Conservation (phyloP, 1,284 basidiomycete genomes). For the Ganoderma multipileum region DNA sequence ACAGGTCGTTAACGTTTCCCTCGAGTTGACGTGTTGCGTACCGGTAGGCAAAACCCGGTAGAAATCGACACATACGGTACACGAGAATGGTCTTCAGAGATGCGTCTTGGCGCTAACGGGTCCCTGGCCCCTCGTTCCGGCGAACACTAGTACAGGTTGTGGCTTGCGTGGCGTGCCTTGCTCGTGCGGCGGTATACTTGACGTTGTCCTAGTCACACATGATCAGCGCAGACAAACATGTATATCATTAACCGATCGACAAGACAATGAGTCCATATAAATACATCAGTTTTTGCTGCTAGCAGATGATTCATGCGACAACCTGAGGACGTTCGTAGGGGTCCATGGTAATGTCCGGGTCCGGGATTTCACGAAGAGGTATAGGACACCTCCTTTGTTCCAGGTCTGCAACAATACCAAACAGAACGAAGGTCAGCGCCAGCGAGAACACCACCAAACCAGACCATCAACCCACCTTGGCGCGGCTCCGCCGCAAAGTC, state of each 20-base stretch:
- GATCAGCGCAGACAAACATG: neutral
- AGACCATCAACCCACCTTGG: constrained; percentile 11
- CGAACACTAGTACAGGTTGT: neutral
- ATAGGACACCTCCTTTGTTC: constrained; percentile 5
- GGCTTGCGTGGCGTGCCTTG: neutral
- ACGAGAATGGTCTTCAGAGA: neutral
- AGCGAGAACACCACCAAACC: neutral
- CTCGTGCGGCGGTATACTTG: neutral
- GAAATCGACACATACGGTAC: neutral
- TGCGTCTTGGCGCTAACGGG: neutral
- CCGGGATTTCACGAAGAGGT: constrained; percentile 4
- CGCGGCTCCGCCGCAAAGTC: constrained; percentile 47
- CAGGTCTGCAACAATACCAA: neutral
- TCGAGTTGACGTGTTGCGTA: too few species aligned
- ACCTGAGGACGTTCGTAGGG: neutral
- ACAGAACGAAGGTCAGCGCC: neutral
- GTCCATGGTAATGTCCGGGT: constrained; percentile 7
- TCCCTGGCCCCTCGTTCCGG: neutral
- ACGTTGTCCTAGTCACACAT: neutral
- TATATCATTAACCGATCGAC: neutral
- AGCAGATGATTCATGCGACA: neutral
- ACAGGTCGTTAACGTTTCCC: too few species aligned
- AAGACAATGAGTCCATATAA: neutral
- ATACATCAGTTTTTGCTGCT: neutral
- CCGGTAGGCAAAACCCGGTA: too few species aligned